phyloP scores from a whole-genome alignment of 495 filamentous ascomycete species.

The Aspergillus sclerotioniger region DNA sequence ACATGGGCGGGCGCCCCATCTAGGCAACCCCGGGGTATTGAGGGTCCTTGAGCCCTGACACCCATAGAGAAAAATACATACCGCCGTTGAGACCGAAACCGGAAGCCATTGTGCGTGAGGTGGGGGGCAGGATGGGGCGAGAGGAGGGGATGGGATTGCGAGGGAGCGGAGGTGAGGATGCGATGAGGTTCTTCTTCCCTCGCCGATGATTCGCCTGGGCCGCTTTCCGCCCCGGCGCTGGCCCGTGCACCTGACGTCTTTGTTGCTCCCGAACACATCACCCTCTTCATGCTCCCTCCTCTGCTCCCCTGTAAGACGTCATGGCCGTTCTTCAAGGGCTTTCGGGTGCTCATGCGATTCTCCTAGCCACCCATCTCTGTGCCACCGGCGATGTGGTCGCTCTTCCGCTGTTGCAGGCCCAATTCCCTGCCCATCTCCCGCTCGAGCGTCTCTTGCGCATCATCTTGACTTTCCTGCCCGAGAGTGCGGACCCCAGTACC shows the following conservation, averaged over 20 bases:
- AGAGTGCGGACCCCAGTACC: constrained; percentile 61
- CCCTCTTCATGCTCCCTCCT: constrained; percentile 9
- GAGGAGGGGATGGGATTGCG: constrained; percentile 24
- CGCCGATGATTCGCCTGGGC: not conserved
- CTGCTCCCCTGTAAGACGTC: constrained; percentile 4
- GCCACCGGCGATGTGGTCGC: constrained; percentile 56
- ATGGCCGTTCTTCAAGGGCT: constrained; percentile 44
- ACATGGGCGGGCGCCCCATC: constrained; percentile 1
- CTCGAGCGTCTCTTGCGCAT: constrained; percentile 73
- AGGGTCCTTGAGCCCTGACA: not conserved
- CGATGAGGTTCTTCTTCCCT: constrained; percentile 30
- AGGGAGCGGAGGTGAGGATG: constrained; percentile 32
- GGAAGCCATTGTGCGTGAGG: constrained; percentile 64
- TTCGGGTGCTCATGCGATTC: constrained; percentile 47
- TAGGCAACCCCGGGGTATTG: constrained; percentile 1
- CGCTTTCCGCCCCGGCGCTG: constrained; percentile 22
- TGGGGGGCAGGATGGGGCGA: constrained; percentile 24
- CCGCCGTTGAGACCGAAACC: constrained; percentile 79
- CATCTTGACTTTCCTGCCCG: constrained; percentile 80
- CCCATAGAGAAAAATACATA: constrained; percentile 40
- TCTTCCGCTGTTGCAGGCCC: constrained; percentile 60
- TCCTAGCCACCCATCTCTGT: constrained; percentile 48
- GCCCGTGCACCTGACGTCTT: constrained; percentile 37
- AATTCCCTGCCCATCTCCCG: constrained; percentile 56
- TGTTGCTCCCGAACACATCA: constrained; percentile 18